Evolutionary conservation across 345 rosid species (phyloP).

Genomic region (Sonneratia alba): DNA sequence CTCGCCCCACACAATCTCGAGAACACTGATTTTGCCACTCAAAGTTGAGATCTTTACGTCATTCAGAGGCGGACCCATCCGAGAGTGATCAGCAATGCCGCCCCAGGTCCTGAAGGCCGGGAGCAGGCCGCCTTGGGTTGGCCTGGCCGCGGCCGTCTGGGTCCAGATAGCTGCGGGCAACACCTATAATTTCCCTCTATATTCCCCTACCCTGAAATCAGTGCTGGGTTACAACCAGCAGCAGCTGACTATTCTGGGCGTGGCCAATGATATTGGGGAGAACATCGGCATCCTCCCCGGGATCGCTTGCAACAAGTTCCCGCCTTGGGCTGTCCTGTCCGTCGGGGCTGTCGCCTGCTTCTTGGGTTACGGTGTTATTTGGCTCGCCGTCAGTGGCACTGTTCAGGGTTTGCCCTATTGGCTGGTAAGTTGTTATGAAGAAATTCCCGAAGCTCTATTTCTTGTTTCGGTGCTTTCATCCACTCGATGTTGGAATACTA

Average conservation of each 20-base stretch:
- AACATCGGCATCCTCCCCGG: slow-evolving; percentile 81
- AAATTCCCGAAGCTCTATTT: not conserved
- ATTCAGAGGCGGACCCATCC: not conserved
- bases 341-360: slow-evolving; percentile 62
- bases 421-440: slow-evolving; percentile 36
- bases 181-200: slow-evolving; percentile 68
- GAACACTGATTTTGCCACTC: not conserved
- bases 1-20: not conserved
- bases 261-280: slow-evolving; percentile 91
- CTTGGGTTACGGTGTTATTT: slow-evolving; percentile 79
- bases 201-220: slow-evolving; percentile 61
- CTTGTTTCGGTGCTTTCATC: not conserved
- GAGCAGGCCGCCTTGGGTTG: slow-evolving; percentile 96
- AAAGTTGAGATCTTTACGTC: slow-evolving; percentile 4
- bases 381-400: slow-evolving; percentile 69
- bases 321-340: slow-evolving; percentile 76
- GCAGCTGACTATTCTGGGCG: slow-evolving; percentile 78
- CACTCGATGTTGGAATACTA: not conserved
- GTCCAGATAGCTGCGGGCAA: slow-evolving; percentile 66
- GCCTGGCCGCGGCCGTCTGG: slow-evolving; percentile 90
- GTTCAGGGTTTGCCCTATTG: slow-evolving; percentile 61
- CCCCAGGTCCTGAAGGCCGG: slow-evolving; percentile 48
- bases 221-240: slow-evolving; percentile 73
- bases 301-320: slow-evolving; percentile 76
- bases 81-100: slow-evolving; percentile 2